Conservation (phyloP, 345 rosid species). For the thale cress (Arabidopsis thaliana) region TAIR10.1 NC_003075.7:8420501-8421000, state of each 20-base stretch:
- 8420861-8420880: neutral
- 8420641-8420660: no score
- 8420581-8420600: neutral
- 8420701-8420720: neutral
- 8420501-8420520: conserved; percentile 79
- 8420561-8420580: neutral
- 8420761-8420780: neutral
- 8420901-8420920: no score
- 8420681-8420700: no score
- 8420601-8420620: neutral
- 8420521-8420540: conserved; percentile 39
- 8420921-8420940: no score
- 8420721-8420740: neutral
- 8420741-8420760: neutral
- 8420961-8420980: no score
- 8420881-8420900: no score
- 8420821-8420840: conserved; percentile 54
- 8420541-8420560: neutral
- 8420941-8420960: no score
- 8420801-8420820: conserved; percentile 61
- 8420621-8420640: no score
- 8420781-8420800: conserved; percentile 51
- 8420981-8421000: no score
- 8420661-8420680: no score
- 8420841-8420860: conserved; percentile 41